These are phyloP conservation scores for Suillus occidentalis DNA, from an alignment of 768 basidiomycete genomes.

Conservation along the genomic window DNA sequence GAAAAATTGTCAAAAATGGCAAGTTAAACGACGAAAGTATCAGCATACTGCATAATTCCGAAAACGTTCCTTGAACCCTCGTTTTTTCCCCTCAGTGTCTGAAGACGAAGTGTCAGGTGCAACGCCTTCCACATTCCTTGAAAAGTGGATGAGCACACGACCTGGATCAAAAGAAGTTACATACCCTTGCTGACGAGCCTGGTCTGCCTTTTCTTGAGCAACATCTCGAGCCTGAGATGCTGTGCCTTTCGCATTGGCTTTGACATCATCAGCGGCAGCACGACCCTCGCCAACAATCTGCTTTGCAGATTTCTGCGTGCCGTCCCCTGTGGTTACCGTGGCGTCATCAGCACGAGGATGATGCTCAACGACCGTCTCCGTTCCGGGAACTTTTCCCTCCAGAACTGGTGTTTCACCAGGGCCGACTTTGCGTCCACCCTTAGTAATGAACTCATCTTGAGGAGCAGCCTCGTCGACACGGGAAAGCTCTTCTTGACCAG, in stretches of 20 bases:
- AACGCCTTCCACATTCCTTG: constrained; percentile 30
- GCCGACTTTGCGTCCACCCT: constrained; percentile 40
- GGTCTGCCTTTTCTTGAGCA: constrained; percentile 9
- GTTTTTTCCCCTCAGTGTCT: constrained; percentile 39
- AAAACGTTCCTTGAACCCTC: constrained; percentile 30
- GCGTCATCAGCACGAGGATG: constrained; percentile 53
- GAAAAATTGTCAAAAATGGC: constrained; percentile 6
- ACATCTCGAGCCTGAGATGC: constrained; percentile 5
- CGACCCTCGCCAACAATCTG: constrained; percentile 23
- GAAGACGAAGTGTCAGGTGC: constrained; percentile 15
- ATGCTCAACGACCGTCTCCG: constrained; percentile 43
- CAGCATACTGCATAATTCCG: constrained; percentile 30
- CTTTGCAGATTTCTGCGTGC: constrained; percentile 30
- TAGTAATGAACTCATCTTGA: constrained; percentile 60
- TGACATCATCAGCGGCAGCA: constrained; percentile 12
- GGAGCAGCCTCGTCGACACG: constrained; percentile 71
- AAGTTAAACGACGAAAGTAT: not conserved
- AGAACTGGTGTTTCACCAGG: constrained; percentile 49
- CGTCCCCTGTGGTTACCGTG: constrained; percentile 32
- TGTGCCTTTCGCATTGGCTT: constrained; percentile 14
- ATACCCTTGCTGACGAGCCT: constrained; percentile 15
- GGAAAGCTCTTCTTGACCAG: constrained; percentile 59
- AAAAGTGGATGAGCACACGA: constrained; percentile 5
- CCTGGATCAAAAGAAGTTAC: not conserved
- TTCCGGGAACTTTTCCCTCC: constrained; percentile 45